phyloP scores from a whole-genome alignment of 768 basidiomycete genomes.

The Lactarius vividus region DNA sequence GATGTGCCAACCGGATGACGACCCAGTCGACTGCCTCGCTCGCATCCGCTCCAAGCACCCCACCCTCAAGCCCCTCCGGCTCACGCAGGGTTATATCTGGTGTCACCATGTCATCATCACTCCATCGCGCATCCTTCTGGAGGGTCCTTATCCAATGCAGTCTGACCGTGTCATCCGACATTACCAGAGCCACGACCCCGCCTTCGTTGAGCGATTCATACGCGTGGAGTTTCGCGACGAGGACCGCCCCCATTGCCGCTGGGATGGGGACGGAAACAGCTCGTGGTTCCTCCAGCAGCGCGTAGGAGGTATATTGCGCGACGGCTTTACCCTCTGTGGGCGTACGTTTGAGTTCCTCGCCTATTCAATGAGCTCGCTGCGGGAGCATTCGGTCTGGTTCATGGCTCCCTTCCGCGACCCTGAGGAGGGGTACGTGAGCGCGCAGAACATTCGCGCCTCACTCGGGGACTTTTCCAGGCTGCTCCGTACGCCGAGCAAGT shows the following conservation, averaged over 20 bases:
- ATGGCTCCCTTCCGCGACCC: constrained; percentile 57
- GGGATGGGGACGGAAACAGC: constrained; percentile 66
- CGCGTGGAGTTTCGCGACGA: constrained; percentile 87
- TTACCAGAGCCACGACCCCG: constrained; percentile 39
- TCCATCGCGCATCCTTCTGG: constrained; percentile 68
- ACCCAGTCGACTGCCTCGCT: constrained; percentile 47
- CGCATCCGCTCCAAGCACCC: constrained; percentile 34
- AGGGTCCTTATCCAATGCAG: constrained; percentile 73
- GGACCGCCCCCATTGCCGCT: constrained; percentile 68
- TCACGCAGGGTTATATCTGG: constrained; percentile 45
- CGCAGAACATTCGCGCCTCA: constrained; percentile 54
- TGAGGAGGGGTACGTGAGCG: constrained; percentile 45
- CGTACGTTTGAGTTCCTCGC: constrained; percentile 76
- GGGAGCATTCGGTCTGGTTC: constrained; percentile 83
- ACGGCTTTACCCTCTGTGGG: constrained; percentile 69
- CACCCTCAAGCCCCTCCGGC: constrained; percentile 27
- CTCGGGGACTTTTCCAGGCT: constrained; percentile 66
- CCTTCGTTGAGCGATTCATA: constrained; percentile 65
- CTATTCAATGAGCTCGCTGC: constrained; percentile 77
- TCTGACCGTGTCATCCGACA: constrained; percentile 78
- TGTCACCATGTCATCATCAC: constrained; percentile 77
- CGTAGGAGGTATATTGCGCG: constrained; percentile 43
- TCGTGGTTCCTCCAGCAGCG: constrained; percentile 45
- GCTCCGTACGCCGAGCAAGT: constrained; percentile 62
- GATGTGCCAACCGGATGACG: constrained; percentile 41